These are phyloP conservation scores for Globisporangium cylindrosporum DNA, from an alignment of 352 stramenopile species.

Conservation along the genomic window DNA sequence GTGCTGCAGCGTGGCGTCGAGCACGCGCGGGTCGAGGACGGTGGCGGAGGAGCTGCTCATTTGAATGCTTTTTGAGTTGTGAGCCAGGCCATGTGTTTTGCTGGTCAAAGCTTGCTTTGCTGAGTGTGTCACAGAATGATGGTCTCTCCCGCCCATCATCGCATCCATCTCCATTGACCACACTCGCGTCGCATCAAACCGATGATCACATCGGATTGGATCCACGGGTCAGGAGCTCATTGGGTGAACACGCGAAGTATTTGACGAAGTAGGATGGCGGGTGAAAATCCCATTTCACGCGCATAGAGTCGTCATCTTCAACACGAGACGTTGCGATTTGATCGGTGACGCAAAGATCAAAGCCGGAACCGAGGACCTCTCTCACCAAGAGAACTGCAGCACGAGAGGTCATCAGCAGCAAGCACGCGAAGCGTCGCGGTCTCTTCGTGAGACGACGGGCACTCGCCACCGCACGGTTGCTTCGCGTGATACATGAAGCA, in stretches of 20 bases:
- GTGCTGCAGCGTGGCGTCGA: conserved; percentile 15
- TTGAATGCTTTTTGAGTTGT: neutral
- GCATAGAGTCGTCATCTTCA: neutral
- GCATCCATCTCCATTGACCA: neutral
- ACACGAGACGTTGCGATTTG: neutral
- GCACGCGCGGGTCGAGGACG: conserved; percentile 14
- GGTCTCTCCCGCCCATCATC: neutral
- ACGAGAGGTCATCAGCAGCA: neutral
- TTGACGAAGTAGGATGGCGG: neutral
- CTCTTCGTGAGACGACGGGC: neutral
- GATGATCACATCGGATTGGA: neutral
- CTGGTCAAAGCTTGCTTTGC: neutral
- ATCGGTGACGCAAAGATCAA: neutral
- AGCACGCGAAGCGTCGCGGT: neutral
- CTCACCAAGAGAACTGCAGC: too few species aligned
- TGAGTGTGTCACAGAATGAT: neutral
- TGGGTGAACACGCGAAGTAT: neutral
- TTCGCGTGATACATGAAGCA: neutral
- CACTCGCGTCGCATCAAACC: neutral
- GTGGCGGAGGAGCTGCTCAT: neutral
- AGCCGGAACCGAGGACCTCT: neutral
- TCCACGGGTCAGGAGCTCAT: neutral
- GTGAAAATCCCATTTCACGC: neutral
- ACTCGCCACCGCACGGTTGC: neutral
- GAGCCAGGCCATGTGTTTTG: neutral